Percentiles rank a stretch among this genome's conserved stretches.
phyloP scores from a whole-genome alignment of 129 eudicot genomes.

The Artemisia argyi region DNA sequence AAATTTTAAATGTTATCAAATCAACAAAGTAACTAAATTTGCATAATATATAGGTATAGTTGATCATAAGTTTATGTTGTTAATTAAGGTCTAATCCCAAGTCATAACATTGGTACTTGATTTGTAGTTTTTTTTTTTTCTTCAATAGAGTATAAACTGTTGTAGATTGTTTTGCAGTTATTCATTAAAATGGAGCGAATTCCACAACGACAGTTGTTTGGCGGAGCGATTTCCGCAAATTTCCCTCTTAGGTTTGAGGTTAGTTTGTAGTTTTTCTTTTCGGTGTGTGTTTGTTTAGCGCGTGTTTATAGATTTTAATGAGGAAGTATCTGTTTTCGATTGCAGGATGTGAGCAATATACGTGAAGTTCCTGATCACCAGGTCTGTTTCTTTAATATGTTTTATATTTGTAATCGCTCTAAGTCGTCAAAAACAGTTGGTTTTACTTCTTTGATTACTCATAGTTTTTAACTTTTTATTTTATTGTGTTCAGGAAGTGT shows the following conservation, averaged over 20 bases:
- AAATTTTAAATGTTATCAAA: no score
- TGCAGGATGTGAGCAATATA: constrained; percentile 77
- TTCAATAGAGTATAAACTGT: neutral
- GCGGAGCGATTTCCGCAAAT: constrained; percentile 66
- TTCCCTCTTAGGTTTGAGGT: constrained; percentile 89
- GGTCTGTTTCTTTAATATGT: constrained; percentile 42
- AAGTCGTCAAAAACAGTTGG: neutral
- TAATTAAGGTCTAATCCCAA: no score
- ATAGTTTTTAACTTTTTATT: neutral
- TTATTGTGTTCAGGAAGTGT: constrained; percentile 64
- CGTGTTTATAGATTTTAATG: neutral
- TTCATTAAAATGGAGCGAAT: constrained; percentile 42
- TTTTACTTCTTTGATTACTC: neutral
- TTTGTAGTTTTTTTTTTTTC: no score
- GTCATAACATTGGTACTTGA: no score
- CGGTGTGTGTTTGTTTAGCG: neutral
- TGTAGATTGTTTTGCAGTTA: neutral
- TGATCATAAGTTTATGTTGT: no score
- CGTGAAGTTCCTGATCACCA: constrained; percentile 96
- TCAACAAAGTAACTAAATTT: no score
- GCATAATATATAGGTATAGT: no score
- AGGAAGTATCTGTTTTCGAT: constrained; percentile 11
- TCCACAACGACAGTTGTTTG: constrained; percentile 56
- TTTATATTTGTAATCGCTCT: neutral
- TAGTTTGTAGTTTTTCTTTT: neutral